A percentile compares a stretch with the other conserved stretches of the same genome.
These are phyloP conservation scores for Lachnellula subtilissima DNA, from an alignment of 2,329 filamentous ascomycete genomes.

Conservation along the genomic window DNA sequence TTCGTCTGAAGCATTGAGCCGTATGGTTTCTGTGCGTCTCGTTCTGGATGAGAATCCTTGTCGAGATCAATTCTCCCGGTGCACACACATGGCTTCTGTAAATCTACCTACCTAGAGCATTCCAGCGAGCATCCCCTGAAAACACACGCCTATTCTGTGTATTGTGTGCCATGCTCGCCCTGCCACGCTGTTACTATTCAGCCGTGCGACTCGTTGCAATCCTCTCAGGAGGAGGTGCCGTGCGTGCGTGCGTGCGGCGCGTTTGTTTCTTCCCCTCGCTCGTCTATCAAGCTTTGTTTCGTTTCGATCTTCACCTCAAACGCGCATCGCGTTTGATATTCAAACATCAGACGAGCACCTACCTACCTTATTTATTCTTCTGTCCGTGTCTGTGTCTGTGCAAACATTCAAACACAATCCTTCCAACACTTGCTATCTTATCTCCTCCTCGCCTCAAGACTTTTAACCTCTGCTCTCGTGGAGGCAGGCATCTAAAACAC, in stretches of 20 bases:
- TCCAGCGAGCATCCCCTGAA: not conserved
- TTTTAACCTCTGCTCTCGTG: no score
- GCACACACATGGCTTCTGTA: not conserved
- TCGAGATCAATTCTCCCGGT: not conserved
- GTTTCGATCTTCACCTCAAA: slow-evolving; percentile 1
- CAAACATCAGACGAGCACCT: not conserved
- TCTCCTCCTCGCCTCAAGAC: no score
- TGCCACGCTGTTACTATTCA: not conserved
- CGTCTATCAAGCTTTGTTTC: not conserved
- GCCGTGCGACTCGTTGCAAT: not conserved
- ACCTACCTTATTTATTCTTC: not conserved
- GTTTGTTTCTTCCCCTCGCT: not conserved
- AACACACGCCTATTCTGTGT: not conserved
- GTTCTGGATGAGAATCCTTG: not conserved
- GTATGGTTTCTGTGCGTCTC: no score
- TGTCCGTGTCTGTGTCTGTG: not conserved
- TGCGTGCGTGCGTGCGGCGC: no score
- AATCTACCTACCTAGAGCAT: not conserved
- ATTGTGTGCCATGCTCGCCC: not conserved
- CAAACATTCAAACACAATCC: not conserved
- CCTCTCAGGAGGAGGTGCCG: not conserved
- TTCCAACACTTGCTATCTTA: not conserved
- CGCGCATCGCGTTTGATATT: not conserved
- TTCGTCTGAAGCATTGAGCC: not conserved
- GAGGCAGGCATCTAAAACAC: no score